Conservation (phyloP, 2,329 filamentous ascomycete genomes). For the Fusarium clavum region DNA sequence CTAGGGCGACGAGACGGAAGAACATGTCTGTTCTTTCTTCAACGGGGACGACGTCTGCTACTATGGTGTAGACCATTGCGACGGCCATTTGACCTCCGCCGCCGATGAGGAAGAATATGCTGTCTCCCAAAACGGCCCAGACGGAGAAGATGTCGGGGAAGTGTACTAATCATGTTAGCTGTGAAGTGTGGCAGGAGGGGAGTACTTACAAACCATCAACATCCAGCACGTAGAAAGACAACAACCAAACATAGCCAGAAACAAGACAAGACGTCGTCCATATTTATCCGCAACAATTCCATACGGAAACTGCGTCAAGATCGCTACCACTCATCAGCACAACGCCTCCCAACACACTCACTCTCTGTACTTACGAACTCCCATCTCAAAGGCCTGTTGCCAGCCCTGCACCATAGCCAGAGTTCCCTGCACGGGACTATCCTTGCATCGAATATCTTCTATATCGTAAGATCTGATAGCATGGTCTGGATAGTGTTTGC, state of each 20-base stretch:
- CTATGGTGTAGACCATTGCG: slow-evolving; percentile 60
- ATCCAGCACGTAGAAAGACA: slow-evolving; percentile 47
- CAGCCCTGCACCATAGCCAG: slow-evolving; percentile 65
- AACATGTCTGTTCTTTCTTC: slow-evolving; percentile 55
- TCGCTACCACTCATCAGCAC: slow-evolving; percentile 42
- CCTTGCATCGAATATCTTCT: slow-evolving; percentile 62
- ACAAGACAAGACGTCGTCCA: slow-evolving; percentile 57
- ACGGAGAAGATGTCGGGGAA: slow-evolving; percentile 55
- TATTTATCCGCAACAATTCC: slow-evolving; percentile 61
- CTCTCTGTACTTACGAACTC: slow-evolving; percentile 54
- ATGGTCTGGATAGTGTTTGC: slow-evolving; percentile 58
- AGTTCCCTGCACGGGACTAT: slow-evolving; percentile 60
- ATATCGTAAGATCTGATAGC: slow-evolving; percentile 45
- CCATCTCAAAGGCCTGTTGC: slow-evolving; percentile 57
- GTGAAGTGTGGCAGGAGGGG: fast-evolving
- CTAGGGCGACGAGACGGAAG: slow-evolving; percentile 54
- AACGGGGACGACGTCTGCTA: slow-evolving; percentile 58
- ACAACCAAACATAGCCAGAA: slow-evolving; percentile 51
- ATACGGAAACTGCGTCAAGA: slow-evolving; percentile 59
- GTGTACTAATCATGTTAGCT: slow-evolving; percentile 48
- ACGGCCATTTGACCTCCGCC: slow-evolving; percentile 54
- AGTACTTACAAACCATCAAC: slow-evolving; percentile 49
- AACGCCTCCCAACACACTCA: fast-evolving
- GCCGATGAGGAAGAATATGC: slow-evolving; percentile 55
- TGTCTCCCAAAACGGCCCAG: slow-evolving; percentile 53